Conservation (phyloP, 305 asterid genomes). For the Rubia tinctorum region DNA sequence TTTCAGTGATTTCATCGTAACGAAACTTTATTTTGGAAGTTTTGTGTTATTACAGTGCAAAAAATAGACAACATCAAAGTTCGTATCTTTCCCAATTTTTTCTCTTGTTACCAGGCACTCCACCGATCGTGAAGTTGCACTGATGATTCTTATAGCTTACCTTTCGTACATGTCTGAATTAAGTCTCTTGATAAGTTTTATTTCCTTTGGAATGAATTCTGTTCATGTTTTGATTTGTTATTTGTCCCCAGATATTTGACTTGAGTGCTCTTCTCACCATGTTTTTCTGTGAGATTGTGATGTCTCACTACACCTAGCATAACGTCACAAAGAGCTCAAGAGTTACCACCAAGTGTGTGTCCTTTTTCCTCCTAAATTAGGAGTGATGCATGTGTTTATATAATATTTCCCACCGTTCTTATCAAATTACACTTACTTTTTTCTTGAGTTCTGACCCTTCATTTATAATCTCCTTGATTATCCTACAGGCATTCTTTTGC, state of each 20-base stretch:
- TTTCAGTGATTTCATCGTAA: slow-evolving; percentile 85
- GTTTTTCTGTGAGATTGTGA: slow-evolving; percentile 87
- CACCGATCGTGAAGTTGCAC: slow-evolving; percentile 98
- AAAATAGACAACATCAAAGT: not conserved
- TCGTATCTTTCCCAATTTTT: slow-evolving; percentile 10
- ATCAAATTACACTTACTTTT: not conserved
- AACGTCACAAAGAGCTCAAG: slow-evolving; percentile 96
- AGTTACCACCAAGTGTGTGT: slow-evolving; percentile 81
- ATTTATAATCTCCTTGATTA: slow-evolving; percentile 14
- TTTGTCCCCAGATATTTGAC: slow-evolving; percentile 46
- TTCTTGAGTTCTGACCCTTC: not conserved
- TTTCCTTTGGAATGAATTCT: not conserved
- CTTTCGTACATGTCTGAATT: slow-evolving; percentile 96
- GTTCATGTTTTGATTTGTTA: slow-evolving; percentile 8
- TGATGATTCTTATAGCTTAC: slow-evolving; percentile 97
- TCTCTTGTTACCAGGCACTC: slow-evolving; percentile 67
- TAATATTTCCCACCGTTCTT: not conserved
- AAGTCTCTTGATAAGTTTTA: slow-evolving; percentile 27
- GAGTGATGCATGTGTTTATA: not conserved
- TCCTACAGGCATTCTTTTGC: slow-evolving; percentile 86
- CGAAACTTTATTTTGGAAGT: slow-evolving; percentile 96
- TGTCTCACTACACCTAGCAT: slow-evolving; percentile 96
- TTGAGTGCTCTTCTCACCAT: slow-evolving; percentile 87
- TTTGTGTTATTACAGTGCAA: slow-evolving; percentile 25
- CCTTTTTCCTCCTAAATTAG: not conserved